Evolutionary conservation across 345 rosid genomes (phyloP).

Genomic region (Arabis hirsuta): DNA sequence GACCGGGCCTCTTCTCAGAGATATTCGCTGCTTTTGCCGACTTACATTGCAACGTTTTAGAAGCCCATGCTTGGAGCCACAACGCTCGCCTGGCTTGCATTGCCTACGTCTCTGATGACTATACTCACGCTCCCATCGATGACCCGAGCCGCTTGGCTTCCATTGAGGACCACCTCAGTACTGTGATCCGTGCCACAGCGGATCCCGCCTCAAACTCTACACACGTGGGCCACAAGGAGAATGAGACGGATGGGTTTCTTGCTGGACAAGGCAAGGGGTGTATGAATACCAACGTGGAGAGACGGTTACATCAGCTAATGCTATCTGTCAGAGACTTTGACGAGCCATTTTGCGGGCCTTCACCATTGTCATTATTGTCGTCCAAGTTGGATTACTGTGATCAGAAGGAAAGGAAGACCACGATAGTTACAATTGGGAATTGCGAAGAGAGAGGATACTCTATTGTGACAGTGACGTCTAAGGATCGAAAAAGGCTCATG

Average conservation of each 20-base stretch:
- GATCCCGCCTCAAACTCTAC: constrained; percentile 38
- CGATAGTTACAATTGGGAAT: constrained; percentile 54
- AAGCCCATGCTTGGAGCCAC: constrained; percentile 89
- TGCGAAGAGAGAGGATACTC: constrained; percentile 74
- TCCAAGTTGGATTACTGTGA: constrained; percentile 32
- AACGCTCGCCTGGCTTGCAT: constrained; percentile 71
- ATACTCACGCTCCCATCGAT: constrained; percentile 54
- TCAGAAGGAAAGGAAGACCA: constrained; percentile 42
- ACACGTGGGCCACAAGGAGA: constrained; percentile 47
- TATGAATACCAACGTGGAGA: constrained; percentile 56
- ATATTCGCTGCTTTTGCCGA: constrained; percentile 66
- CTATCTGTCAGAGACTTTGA: constrained; percentile 71
- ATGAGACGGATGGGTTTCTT: constrained; percentile 46
- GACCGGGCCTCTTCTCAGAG: constrained; percentile 84
- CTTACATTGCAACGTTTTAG: constrained; percentile 65
- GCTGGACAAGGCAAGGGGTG: constrained; percentile 51
- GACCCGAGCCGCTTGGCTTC: constrained; percentile 63
- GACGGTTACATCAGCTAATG: constrained; percentile 77
- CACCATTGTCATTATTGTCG: constrained; percentile 28
- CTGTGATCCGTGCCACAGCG: constrained; percentile 54
- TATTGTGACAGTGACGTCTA: constrained; percentile 62
- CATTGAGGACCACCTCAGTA: constrained; percentile 67
- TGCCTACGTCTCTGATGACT: constrained; percentile 60
- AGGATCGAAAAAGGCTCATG: constrained; percentile 74
- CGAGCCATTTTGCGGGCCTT: constrained; percentile 42